These are phyloP conservation scores for Colletotrichum orchidophilum DNA, from an alignment of 2,329 filamentous ascomycete species.

Conservation along the genomic window DNA sequence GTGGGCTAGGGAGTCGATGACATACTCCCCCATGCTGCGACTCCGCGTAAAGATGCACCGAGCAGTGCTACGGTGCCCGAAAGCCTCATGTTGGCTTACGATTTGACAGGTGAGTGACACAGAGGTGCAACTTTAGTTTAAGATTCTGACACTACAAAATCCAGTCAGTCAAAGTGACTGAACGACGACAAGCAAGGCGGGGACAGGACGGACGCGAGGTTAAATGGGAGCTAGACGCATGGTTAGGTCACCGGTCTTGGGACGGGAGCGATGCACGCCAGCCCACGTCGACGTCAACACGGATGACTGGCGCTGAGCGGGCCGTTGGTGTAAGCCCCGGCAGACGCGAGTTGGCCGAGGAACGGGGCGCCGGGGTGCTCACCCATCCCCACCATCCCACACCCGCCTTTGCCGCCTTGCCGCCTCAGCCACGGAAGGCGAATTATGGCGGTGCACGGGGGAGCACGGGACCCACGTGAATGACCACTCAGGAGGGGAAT, in stretches of 20 bases:
- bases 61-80: slow-evolving; percentile 40
- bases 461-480: slow-evolving; percentile 29
- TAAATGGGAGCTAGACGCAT: slow-evolving; percentile 27
- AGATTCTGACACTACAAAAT: not conserved
- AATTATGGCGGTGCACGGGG: slow-evolving; percentile 19
- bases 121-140: not conserved
- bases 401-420: too few species aligned
- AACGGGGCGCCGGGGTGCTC: slow-evolving; percentile 8
- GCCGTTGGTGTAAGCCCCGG: slow-evolving; percentile 4
- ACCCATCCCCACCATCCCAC: not conserved
- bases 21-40: slow-evolving; percentile 54
- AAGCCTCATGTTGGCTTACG: slow-evolving; percentile 42
- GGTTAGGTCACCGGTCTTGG: slow-evolving; percentile 16
- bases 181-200: not conserved
- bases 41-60: slow-evolving; percentile 44
- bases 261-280: not conserved
- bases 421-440: slow-evolving; percentile 15
- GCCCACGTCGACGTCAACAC: not conserved
- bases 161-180: not conserved
- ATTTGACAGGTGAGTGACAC: not conserved
- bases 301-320: slow-evolving; percentile 5
- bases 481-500: not conserved
- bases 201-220: not conserved
- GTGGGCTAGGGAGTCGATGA: not conserved
- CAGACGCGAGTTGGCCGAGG: slow-evolving; percentile 26